phyloP scores from a whole-genome alignment of 495 filamentous ascomycete species.

The Aspergillus hancockii region DNA sequence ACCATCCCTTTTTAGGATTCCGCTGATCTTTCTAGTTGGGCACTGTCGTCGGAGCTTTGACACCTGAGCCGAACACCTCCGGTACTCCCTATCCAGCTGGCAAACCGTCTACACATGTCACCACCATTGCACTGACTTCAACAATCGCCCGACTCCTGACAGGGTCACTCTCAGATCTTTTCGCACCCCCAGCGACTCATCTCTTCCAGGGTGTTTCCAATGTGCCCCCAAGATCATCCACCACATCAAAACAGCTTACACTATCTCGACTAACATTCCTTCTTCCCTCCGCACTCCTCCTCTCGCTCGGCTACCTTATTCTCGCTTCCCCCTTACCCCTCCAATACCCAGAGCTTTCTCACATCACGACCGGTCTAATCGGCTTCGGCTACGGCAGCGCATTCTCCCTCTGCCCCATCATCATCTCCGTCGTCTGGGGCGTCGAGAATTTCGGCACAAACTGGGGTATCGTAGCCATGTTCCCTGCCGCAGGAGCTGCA shows the following conservation, averaged over 20 bases:
- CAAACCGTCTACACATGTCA: slow-evolving; percentile 83
- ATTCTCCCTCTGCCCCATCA: slow-evolving; percentile 86
- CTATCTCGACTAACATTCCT: slow-evolving; percentile 82
- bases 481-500: slow-evolving; percentile 80
- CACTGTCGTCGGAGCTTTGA: slow-evolving; percentile 85
- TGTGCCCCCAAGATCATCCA: slow-evolving; percentile 29
- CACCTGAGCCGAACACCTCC: slow-evolving; percentile 56
- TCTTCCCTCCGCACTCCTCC: slow-evolving; percentile 67
- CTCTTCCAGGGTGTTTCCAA: slow-evolving; percentile 40
- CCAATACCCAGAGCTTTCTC: slow-evolving; percentile 67
- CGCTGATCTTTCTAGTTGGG: slow-evolving; percentile 57
- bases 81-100: slow-evolving; percentile 57
- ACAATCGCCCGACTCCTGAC: slow-evolving; percentile 85
- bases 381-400: slow-evolving; percentile 91
- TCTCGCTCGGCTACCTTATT: slow-evolving; percentile 74
- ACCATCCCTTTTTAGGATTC: neutral
- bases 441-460: slow-evolving; percentile 98
- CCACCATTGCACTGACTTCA: slow-evolving; percentile 84
- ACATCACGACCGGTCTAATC: slow-evolving; percentile 74
- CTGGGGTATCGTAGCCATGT: slow-evolving; percentile 91
- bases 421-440: slow-evolving; percentile 93
- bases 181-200: slow-evolving; percentile 66
- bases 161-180: slow-evolving; percentile 81
- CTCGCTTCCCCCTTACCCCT: slow-evolving; percentile 73
- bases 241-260: slow-evolving; percentile 41